These are phyloP conservation scores for Saccharata proteae DNA, from an alignment of 2,329 filamentous ascomycete genomes.

Conservation along the genomic window DNA sequence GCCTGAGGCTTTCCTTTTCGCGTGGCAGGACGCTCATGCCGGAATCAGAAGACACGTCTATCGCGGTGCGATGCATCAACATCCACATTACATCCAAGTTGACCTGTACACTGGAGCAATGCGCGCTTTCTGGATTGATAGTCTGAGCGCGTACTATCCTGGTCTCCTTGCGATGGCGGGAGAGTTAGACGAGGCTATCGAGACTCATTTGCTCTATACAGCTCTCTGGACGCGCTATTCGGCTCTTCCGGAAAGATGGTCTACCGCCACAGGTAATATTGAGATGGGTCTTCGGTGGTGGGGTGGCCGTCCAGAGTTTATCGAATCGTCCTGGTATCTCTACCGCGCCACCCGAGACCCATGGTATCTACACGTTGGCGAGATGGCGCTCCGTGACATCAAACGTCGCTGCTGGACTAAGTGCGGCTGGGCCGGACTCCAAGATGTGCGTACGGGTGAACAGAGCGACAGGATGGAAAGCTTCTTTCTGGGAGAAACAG, in stretches of 20 bases:
- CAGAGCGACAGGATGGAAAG: constrained; percentile 95
- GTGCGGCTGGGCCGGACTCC: constrained; percentile 85
- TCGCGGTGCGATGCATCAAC: constrained; percentile 58
- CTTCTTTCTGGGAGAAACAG: constrained; percentile 93
- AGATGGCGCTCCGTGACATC: constrained; percentile 89
- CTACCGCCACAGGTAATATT: constrained; percentile 67
- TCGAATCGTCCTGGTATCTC: constrained; percentile 94
- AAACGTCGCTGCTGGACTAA: constrained; percentile 75
- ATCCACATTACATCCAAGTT: constrained; percentile 86
- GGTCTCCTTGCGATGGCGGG: constrained; percentile 77
- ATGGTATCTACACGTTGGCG: constrained; percentile 91
- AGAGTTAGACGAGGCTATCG: constrained; percentile 79
- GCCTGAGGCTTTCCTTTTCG: constrained; percentile 64
- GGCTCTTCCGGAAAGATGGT: constrained; percentile 92
- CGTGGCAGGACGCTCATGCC: constrained; percentile 75
- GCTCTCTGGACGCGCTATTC: constrained; percentile 91
- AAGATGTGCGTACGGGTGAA: constrained; percentile 53
- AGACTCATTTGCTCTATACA: constrained; percentile 80
- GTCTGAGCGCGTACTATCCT: constrained; percentile 88
- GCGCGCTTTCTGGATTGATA: constrained; percentile 90
- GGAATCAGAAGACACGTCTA: constrained; percentile 90
- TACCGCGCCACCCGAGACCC: constrained; percentile 87
- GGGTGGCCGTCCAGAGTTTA: constrained; percentile 89
- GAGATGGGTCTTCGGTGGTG: constrained; percentile 88
- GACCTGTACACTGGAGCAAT: constrained; percentile 81